These are phyloP conservation scores for Beauveria bassiana DNA, from an alignment of 2,329 filamentous ascomycete genomes.

Conservation along the genomic window DNA sequence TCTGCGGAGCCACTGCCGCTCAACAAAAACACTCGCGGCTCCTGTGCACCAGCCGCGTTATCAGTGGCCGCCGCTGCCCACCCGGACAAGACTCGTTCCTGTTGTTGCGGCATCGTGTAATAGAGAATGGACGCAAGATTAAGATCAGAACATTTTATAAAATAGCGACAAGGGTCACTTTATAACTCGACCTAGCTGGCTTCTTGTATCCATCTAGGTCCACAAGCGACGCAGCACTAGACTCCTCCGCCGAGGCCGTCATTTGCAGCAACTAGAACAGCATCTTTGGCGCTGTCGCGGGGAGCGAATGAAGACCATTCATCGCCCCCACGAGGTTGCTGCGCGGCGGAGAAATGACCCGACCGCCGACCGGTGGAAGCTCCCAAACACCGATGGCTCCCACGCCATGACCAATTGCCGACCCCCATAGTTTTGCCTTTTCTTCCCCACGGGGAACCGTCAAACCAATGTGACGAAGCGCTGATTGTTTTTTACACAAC, in stretches of 20 bases:
- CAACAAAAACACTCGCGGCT: slow-evolving; percentile 13
- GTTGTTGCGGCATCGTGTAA: slow-evolving; percentile 3
- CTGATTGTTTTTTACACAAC: neutral
- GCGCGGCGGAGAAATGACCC: slow-evolving; percentile 2
- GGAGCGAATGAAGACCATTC: neutral
- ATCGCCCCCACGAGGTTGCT: neutral
- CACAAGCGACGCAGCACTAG: neutral
- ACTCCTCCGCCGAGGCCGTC: neutral
- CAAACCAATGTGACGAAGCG: neutral
- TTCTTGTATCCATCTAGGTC: neutral
- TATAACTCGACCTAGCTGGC: neutral
- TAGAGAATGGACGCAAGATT: slow-evolving; percentile 14
- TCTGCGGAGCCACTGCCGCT: slow-evolving; percentile 18
- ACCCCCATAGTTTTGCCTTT: neutral
- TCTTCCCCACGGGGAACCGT: slow-evolving; percentile 3
- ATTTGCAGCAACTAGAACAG: no score
- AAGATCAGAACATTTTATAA: neutral
- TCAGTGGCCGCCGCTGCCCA: slow-evolving; percentile 20
- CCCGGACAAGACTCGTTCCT: slow-evolving; percentile 11
- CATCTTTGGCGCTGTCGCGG: neutral
- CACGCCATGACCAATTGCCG: neutral
- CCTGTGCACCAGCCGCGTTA: slow-evolving; percentile 24
- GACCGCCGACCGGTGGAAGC: slow-evolving; percentile 1
- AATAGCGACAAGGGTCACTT: neutral
- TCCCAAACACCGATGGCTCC: slow-evolving; percentile 2